Base-by-base conservation (phyloP, 768 basidiomycete genomes). In the Candolleomyces eurysporus region DNA sequence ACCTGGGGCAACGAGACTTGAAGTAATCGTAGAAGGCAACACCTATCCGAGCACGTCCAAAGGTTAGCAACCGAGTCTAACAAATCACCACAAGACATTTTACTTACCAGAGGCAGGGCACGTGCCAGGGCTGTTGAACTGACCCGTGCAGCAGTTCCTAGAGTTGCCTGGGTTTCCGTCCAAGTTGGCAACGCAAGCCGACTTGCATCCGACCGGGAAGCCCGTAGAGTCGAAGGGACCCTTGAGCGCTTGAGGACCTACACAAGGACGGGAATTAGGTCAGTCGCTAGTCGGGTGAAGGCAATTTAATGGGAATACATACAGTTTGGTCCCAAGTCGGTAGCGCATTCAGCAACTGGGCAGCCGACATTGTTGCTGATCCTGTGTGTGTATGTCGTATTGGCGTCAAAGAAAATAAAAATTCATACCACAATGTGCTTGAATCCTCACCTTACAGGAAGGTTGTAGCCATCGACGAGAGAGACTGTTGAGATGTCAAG, bases 61-160 rank as follows among this genome's bases (percentile, higher is more conserved):
- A 36, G 36, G 5, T 30, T 10, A 56, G 21, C 11, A 19, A 21
- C n/a, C 22, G 5, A 17, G 9, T 26, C 6, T 22, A 17, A 32
- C 54, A 30, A 32, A 14, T 46, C 16, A 53, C 66, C 52, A 21
- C 5, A 17, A 43, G 8, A 69, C 64, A 56, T 6, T 36, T 40
- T 40, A 56, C 54, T 78, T 55, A 64, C 75, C 74, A 0, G 82
- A 82, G 4, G 80, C 57, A 19, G 86, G 87, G 69, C 88, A 89
- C 0, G 85, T 87, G 10, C 66, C 71, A 1, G 84, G 71, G 5
- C 83, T 85, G 69, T 71, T 72, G 71, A 81, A 75, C 46, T 68
- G 70, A 10, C 89, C 89, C 16, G 81, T 81, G 75, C 88, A 90
- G 71, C 88, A 89, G 67, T 88, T 86, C 5, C 78, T 71, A 22